Evolutionary conservation across 148 eudicot genomes (phyloP), one percentile per base, ranked within the genome.

Genomic region (Chenopodium formosanum): DNA sequence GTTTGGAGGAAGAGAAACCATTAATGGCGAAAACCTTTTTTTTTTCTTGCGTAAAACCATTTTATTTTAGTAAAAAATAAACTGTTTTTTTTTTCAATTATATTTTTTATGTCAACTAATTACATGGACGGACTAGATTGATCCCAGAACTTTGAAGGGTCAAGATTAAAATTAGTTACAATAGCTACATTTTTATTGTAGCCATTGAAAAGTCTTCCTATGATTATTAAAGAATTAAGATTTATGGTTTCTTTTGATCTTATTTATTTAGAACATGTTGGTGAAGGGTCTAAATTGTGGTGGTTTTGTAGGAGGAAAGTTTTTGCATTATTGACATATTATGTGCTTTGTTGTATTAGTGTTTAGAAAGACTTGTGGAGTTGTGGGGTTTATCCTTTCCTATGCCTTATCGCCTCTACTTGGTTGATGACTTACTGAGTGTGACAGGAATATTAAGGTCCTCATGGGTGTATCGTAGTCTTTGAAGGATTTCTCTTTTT

Each of bases 211-310:
- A n/a, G n/a, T n/a, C n/a, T n/a, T n/a, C n/a, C n/a, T 50, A 27
- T 50, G 13, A 13, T n/a, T 23, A 71, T 32, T 11, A 77, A n/a
- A 11, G 17, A 40, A 25, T 27, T 4, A 7, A 52, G 1, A 17
- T 27, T 32, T 25, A 0, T 4, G 62, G 9, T 27, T 19, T 81
- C n/a, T 10, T 20, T 46, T 48, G 19, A 74, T 17, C 40, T 50
- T 75, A 50, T 27, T 75, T 23, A 69, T 82, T 67, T 67, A 32
- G 67, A 66, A 34, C 48, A n/a, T 23, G 79, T 34, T 72, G 68
- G 37, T 72, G 32, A 52, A 58, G 63, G 10, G 32, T 37, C 46
- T 56, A 77, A 62, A 65, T 29, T 77, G 44, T 74, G 44, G 71
- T 74, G 71, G 70, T 65, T 58, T 25, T 27, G 23, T 75, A 70